Conservation (phyloP, 345 rosid species). For the Rhizophora apiculata region DNA sequence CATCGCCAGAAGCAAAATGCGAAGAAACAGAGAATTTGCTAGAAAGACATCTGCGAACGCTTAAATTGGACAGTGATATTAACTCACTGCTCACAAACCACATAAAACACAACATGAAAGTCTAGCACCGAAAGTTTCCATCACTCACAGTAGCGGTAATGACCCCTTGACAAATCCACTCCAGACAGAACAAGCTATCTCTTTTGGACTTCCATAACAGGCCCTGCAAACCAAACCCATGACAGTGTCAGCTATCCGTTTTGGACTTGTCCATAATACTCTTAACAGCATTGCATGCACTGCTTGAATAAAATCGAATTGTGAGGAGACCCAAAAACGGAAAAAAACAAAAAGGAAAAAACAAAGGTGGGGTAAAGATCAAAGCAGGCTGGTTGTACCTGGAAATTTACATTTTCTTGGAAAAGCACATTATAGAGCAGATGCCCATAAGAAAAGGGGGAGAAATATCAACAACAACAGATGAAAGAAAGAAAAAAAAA, state of each 20-base stretch:
- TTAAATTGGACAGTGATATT: constrained; percentile 27
- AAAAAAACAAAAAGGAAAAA: background rate
- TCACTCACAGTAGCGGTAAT: background rate
- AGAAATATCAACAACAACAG: background rate
- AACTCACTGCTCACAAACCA: constrained; percentile 8
- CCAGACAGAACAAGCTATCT: constrained; percentile 37
- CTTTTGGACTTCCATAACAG: constrained; percentile 59
- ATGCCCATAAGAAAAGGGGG: constrained; percentile 49
- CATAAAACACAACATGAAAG: background rate
- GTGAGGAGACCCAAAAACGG: background rate
- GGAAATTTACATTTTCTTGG: constrained; percentile 36
- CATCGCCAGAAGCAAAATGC: constrained; percentile 38
- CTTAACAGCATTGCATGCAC: no score
- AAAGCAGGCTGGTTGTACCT: constrained; percentile 39
- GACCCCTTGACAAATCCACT: constrained; percentile 36
- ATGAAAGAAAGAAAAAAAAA: background rate
- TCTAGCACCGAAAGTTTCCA: background rate
- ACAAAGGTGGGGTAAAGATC: background rate
- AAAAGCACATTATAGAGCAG: constrained; percentile 57
- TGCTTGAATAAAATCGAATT: background rate
- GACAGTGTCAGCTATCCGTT: background rate
- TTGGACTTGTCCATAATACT: no score
- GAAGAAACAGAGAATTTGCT: constrained; percentile 55
- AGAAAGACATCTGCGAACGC: constrained; percentile 51
- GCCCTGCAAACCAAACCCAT: constrained; percentile 46